phyloP scores from a whole-genome alignment of 768 basidiomycete species.

The Collybia nuda region DNA sequence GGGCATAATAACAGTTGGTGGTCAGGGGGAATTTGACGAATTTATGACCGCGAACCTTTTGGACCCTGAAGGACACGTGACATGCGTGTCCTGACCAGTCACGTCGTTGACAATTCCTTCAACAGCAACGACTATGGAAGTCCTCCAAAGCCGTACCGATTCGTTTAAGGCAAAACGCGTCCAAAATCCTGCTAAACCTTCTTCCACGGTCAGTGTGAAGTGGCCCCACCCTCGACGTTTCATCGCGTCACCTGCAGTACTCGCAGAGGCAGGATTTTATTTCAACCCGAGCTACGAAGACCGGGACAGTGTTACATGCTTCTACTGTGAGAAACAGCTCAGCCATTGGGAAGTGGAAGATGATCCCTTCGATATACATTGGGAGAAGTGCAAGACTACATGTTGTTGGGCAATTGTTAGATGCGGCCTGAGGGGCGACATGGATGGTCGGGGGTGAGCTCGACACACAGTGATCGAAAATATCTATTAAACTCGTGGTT shows the following conservation, averaged over 20 bases:
- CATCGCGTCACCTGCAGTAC: constrained; percentile 66
- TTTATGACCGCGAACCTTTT: not conserved
- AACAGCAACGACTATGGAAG: constrained; percentile 42
- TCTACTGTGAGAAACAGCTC: constrained; percentile 78
- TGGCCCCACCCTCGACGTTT: constrained; percentile 78
- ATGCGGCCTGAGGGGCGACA: constrained; percentile 64
- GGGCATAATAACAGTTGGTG: constrained; percentile 5
- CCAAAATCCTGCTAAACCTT: constrained; percentile 52
- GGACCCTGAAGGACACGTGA: constrained; percentile 30
- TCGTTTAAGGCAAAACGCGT: constrained; percentile 72
- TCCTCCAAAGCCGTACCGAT: constrained; percentile 55
- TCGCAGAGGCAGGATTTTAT: constrained; percentile 92
- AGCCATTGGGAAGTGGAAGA: constrained; percentile 85
- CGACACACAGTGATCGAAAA: not conserved
- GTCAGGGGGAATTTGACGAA: not conserved
- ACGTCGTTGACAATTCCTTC: constrained; percentile 1
- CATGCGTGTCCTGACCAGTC: constrained; percentile 28
- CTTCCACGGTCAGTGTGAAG: constrained; percentile 48
- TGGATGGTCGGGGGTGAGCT: constrained; percentile 52
- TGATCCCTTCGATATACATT: constrained; percentile 86
- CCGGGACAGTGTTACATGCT: constrained; percentile 80
- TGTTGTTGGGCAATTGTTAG: constrained; percentile 85
- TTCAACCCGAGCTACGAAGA: constrained; percentile 68
- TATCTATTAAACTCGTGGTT: constrained; percentile 6
- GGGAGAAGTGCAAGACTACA: constrained; percentile 55